A percentile compares a stretch with the other conserved stretches of the same genome.
phyloP scores from a whole-genome alignment of 2,329 filamentous ascomycete species.

The Pseudonectria buxi region DNA sequence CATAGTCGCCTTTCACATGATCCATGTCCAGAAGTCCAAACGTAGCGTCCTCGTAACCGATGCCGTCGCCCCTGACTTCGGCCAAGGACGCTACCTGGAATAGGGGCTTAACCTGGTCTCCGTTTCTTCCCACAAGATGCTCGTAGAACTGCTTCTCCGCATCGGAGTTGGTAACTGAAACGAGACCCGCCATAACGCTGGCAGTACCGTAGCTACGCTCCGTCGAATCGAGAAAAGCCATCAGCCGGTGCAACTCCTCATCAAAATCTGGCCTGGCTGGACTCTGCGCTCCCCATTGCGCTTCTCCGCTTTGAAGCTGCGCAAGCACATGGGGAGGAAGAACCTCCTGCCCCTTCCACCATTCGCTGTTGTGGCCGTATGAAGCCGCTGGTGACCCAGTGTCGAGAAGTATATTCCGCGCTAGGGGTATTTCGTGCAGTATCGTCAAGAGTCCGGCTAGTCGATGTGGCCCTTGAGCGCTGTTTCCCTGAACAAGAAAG shows the following conservation, averaged over 20 bases:
- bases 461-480: slow-evolving; percentile 31
- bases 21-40: slow-evolving; percentile 39
- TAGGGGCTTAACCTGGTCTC: slow-evolving; percentile 23
- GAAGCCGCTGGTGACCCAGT: slow-evolving; percentile 33
- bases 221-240: slow-evolving; percentile 56
- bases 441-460: slow-evolving; percentile 52
- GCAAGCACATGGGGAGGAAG: slow-evolving; percentile 31
- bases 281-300: slow-evolving; percentile 22
- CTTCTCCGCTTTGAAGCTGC: slow-evolving; percentile 25
- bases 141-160: slow-evolving; percentile 40
- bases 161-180: slow-evolving; percentile 26
- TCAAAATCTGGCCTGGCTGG: slow-evolving; percentile 33
- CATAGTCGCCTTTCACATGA: slow-evolving; percentile 30
- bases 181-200: slow-evolving; percentile 37
- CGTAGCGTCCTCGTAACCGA: slow-evolving; percentile 27
- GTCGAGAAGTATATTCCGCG: slow-evolving; percentile 47
- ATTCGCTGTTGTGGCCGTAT: slow-evolving; percentile 51
- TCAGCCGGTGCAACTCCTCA: slow-evolving; percentile 53
- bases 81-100: slow-evolving; percentile 26
- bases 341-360: slow-evolving; percentile 56
- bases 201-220: slow-evolving; percentile 54
- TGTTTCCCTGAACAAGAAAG: slow-evolving; percentile 39
- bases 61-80: slow-evolving; percentile 22
- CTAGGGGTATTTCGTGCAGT: slow-evolving; percentile 52
- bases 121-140: slow-evolving; percentile 27